A percentile compares a stretch with the other conserved stretches of the same genome.
phyloP scores from a whole-genome alignment of 805 yeast species.

The Jamesozyma rosinii region DNA sequence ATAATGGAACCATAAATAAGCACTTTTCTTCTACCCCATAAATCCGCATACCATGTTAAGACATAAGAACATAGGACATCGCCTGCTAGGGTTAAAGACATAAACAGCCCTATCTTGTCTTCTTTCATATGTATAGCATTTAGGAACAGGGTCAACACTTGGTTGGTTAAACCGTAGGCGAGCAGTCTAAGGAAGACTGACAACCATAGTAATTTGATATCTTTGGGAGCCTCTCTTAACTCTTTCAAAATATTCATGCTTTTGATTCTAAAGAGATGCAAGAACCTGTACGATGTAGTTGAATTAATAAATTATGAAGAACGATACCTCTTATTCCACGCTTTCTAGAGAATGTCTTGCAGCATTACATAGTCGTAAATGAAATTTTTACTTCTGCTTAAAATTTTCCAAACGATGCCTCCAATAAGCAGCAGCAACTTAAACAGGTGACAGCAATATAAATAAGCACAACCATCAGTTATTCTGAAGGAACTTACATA shows the following conservation, averaged over 20 bases:
- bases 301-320: no score
- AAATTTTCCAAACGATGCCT: neutral
- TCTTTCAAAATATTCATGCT: slow-evolving; percentile 15
- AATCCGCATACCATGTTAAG: slow-evolving; percentile 71
- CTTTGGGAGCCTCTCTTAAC: slow-evolving; percentile 36
- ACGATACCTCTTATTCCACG: no score
- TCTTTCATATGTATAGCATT: slow-evolving; percentile 47
- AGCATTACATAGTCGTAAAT: no score
- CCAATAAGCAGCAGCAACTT: no score
- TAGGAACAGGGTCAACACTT: slow-evolving; percentile 62
- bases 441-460: no score
- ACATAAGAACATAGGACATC: slow-evolving; percentile 63
- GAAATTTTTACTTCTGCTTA: neutral
- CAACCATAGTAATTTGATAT: slow-evolving; percentile 54
- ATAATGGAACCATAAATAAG: slow-evolving; percentile 53
- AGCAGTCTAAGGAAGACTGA: slow-evolving; percentile 63
- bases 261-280: neutral
- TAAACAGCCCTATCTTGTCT: slow-evolving; percentile 59
- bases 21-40: slow-evolving; percentile 56
- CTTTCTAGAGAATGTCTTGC: no score
- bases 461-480: no score
- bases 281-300: no score
- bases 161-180: slow-evolving; percentile 73
- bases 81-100: slow-evolving; percentile 73
- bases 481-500: no score